Evolutionary conservation across 2,329 filamentous ascomycete genomes (phyloP), one percentile per base, ranked within the genome.

Genomic region (Paramyrothecium sp.): DNA sequence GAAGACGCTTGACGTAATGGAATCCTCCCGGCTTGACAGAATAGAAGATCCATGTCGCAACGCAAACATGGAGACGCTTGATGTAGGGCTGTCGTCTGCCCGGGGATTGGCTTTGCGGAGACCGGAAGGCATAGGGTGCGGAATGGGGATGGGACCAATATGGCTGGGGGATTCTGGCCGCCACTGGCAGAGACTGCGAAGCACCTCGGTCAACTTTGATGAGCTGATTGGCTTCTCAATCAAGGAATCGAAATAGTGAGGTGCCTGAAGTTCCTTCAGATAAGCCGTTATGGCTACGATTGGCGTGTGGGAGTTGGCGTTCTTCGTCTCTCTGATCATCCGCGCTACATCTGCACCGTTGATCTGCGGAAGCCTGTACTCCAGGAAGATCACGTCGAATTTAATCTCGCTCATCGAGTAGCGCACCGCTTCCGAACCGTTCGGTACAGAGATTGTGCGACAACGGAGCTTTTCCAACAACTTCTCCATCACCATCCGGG

Each of bases 401-500:
- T 98, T 96, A 70, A 99, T 94, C 70, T 98, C 94, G 68, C 94
- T 94, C 81, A 96, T 91, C 26, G 95, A 92, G 74, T 95, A 97
- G 21, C 94, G 87, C 66, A 97, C 89, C 12, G 94, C 95, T 69
- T 99, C 95, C 0, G 91, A 89, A 1, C 95, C 95, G 65, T 93
- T 97, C 3, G 89, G 84, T 4, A 95, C 94, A 3, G 91, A 92
- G 67, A 99, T 95, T 10, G 94, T 97, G 47, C 95, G 90, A 68
- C 95, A 99, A 38, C 92, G 89, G 38, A 98, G 80, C 75, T 98
- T 99, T 73, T 99, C 95, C 54, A 99, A 82, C 8, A 99, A 78
- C 66, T 96, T 95, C 70, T 99, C 95, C 94, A 99, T 98, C n/a
- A 99, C 94, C 79, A 99, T 88, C 21, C 94, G 86, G 7, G 95